Base-by-base conservation (phyloP, 371 early-diverging fungal genomes). In the Haplosporangium sp. region DNA sequence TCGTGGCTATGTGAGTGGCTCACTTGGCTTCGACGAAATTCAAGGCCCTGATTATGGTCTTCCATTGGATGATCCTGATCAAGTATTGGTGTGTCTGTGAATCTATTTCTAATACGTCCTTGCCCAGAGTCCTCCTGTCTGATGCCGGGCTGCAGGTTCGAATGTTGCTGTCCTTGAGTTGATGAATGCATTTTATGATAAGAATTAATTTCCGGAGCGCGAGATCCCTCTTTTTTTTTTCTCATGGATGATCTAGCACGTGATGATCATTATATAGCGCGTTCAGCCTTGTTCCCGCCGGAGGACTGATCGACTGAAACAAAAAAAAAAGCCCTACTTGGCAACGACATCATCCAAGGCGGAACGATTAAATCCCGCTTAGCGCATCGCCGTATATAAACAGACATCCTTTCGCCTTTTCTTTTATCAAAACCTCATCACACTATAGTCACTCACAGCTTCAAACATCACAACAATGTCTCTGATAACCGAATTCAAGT, bases 401-500 rank as follows among this genome's bases (percentile, higher is more conserved):
- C n/a, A n/a, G n/a, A n/a, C n/a, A n/a, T 43, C 59, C 46, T 48
- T 57, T 40, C 65, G 20, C 46, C 40, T 52, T 14, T 23, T 18
- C 46, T 21, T 7, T 48, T 46, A 47, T 29, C n/a, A 41, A 51
- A n/a, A 45, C 42, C 43, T 29, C 38, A 36, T 55, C 43, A 40
- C 2, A 36, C 20, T 48, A 18, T 40, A 45, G 1, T 20, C 20
- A 54, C 29, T n/a, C n/a, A 13, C 54, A 41, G 12, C 20, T 18
- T 56, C 23, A 36, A 40, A 38, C 43, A 14, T 37, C 16, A 1
- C 37, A 11, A 62, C 37, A 37, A 74, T 74, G 74, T 63, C 69
- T 16, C 18, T 74, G 12, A 18, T 63, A 23, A 70, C 69, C 59
- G 76, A 75, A 20, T 43, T 75, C 63, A 41, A 48, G 29, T 65